These are phyloP conservation scores for Capronia coronata DNA, from an alignment of 2,329 filamentous ascomycete genomes.

Conservation along the genomic window DNA sequence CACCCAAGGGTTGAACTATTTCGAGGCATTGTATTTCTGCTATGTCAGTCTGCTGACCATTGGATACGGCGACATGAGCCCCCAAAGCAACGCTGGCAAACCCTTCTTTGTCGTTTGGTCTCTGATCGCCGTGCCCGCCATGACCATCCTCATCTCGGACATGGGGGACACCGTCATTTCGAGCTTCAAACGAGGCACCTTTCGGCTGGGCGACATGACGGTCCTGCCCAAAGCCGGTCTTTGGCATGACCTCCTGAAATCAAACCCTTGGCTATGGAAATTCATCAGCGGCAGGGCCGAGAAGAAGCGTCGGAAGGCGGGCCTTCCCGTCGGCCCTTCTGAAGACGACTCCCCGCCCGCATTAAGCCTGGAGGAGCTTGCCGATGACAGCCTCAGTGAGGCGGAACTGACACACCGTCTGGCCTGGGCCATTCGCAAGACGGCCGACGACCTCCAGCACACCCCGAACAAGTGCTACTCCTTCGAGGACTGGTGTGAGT, in stretches of 20 bases:
- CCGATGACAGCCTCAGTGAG: constrained; percentile 44
- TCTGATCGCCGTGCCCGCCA: constrained; percentile 74
- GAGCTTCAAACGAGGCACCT: constrained; percentile 57
- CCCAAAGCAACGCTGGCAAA: constrained; percentile 68
- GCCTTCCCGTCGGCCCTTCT: constrained; percentile 39
- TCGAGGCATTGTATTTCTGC: constrained; percentile 75
- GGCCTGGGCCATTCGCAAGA: constrained; percentile 62
- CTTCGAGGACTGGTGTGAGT: constrained; percentile 84
- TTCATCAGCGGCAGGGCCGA: constrained; percentile 38
- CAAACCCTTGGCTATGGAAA: constrained; percentile 38
- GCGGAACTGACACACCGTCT: constrained; percentile 57
- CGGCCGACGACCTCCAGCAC: constrained; percentile 57
- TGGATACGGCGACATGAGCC: constrained; percentile 75
- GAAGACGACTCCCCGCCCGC: constrained; percentile 5
- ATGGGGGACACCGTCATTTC: constrained; percentile 75
- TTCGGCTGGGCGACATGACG: constrained; percentile 57
- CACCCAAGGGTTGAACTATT: constrained; percentile 61
- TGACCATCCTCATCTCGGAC: constrained; percentile 78
- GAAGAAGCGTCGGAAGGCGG: constrained; percentile 42
- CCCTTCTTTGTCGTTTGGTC: constrained; percentile 94
- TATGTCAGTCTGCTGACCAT: constrained; percentile 79
- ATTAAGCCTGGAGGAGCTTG: constrained; percentile 41
- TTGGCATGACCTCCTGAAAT: constrained; percentile 47
- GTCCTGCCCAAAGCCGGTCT: constrained; percentile 57
- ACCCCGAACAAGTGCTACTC: constrained; percentile 59